Evolutionary conservation across 1,284 basidiomycete species (phyloP).

Genomic region (Papiliotrema nemorosa): DNA sequence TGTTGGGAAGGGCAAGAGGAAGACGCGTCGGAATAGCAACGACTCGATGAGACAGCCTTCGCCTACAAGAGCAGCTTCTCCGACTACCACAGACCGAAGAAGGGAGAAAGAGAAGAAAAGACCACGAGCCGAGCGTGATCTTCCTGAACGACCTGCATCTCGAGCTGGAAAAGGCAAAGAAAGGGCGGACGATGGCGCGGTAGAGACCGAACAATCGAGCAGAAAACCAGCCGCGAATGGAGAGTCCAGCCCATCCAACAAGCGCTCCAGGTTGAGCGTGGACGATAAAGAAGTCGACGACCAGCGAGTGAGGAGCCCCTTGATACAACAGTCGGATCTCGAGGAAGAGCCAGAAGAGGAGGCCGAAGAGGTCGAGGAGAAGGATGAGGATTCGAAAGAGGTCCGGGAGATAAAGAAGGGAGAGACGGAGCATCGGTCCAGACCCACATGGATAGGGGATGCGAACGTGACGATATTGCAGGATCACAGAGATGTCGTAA

Average conservation of each 20-base stretch:
- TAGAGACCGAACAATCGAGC: neutral
- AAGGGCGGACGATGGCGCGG: conserved; percentile 6
- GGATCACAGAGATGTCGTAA: conserved; percentile 37
- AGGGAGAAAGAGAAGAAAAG: conserved; percentile 7
- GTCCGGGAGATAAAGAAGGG: conserved; percentile 4
- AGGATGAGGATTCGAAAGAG: conserved; percentile 10
- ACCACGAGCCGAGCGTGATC: neutral
- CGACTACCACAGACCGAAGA: neutral
- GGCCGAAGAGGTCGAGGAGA: neutral
- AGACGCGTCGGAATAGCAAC: conserved; percentile 11
- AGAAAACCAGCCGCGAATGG: neutral
- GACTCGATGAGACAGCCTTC: conserved; percentile 3
- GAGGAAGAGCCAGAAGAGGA: neutral
- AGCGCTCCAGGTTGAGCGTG: neutral
- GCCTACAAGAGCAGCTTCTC: neutral
- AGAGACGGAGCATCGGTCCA: conserved; percentile 8
- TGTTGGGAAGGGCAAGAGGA: conserved; percentile 25
- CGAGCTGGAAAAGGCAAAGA: conserved; percentile 2
- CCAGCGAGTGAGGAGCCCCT: conserved; percentile 1
- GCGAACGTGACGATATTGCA: conserved; percentile 19
- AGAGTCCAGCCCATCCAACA: neutral
- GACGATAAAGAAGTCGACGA: neutral
- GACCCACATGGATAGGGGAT: conserved; percentile 6
- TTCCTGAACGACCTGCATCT: neutral
- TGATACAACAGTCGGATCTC: neutral